A percentile compares a stretch with the other conserved stretches of the same genome.
Conservation (phyloP, 2,329 filamentous ascomycete genomes). For the Pyrenophora seminiperda region DNA sequence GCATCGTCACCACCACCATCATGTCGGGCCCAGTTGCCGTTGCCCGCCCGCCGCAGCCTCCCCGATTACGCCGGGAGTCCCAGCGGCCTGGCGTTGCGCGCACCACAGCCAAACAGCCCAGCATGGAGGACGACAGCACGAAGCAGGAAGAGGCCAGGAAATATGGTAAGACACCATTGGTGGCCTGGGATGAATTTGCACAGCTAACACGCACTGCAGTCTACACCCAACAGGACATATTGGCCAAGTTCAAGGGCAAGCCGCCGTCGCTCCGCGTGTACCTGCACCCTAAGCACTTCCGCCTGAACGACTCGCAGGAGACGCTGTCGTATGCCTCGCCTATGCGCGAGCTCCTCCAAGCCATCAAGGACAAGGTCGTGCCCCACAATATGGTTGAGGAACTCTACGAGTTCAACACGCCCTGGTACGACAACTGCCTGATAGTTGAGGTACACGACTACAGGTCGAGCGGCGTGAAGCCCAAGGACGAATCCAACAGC, state of each 20-base stretch:
- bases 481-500: constrained; percentile 54
- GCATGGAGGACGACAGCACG: constrained; percentile 35
- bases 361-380: constrained; percentile 75
- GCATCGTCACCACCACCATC: constrained; percentile 17
- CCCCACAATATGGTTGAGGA: constrained; percentile 88
- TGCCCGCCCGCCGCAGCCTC: constrained; percentile 47
- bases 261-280: constrained; percentile 86
- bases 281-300: constrained; percentile 80
- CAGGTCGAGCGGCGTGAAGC: constrained; percentile 67
- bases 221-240: constrained; percentile 74
- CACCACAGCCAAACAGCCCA: constrained; percentile 31
- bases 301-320: constrained; percentile 85
- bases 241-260: constrained; percentile 75
- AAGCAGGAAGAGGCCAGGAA: constrained; percentile 39
- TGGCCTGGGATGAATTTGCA: neutral
- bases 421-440: constrained; percentile 88
- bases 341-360: constrained; percentile 81
- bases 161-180: constrained; percentile 32
- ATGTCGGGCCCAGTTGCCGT: constrained; percentile 44
- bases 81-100: constrained; percentile 48
- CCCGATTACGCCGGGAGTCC: constrained; percentile 52
- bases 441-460: constrained; percentile 95
- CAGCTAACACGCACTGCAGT: constrained; percentile 56
- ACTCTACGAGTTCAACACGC: constrained; percentile 71
- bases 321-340: constrained; percentile 91